Base-by-base conservation (phyloP, 148 eudicot genomes). In the Rhododendron mucronatum region DNA sequence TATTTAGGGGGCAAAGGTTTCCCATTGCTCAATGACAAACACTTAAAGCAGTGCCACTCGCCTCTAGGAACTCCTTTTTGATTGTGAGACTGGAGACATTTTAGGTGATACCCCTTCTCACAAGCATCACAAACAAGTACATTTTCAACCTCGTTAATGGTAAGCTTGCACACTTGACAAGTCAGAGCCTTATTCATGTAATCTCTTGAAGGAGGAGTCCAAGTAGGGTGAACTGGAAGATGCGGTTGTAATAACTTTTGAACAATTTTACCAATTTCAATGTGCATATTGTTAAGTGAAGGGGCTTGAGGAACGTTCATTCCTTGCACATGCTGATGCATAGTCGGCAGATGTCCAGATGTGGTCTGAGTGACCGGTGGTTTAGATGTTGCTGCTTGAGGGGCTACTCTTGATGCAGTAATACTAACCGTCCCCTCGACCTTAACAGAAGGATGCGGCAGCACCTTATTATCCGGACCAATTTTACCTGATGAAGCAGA, bases 21-120 rank as follows among this genome's bases (percentile, higher is more conserved):
- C 81, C 96, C 96, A 89, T 87, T 90, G 90, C 89, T 93, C 87
- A 93, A 83, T 18, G 93, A 63, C 93, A 95, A 84, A 89, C 99
- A 97, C 93, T 91, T 93, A 53, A 90, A 91, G 87, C 99, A 97
- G 85, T 95, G 97, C 99, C 99, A 97, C 84, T 97, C 99, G 41
- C 90, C 93, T 91, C 89, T 93, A 80, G 96, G 95, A 85, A 94
- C 88, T 81, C 92, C 92, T 91, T 93, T 97, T 84, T 88, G 93
- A 89, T 90, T 91, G 89, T 87, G 87, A 61, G 87, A 84, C 87
- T 91, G 96, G 83, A 94, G 94, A 87, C 99, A 97, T 86, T 90
- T 96, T 77, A 94, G 76, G 88, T 97, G 99, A 89, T 87, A 93
- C 59, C 95, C 99, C 89, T 95, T 94, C 89, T 97, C 99, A 89